Evolutionary conservation across 331 rosid species (phyloP).

Genomic region (Quercus lobata): DNA sequence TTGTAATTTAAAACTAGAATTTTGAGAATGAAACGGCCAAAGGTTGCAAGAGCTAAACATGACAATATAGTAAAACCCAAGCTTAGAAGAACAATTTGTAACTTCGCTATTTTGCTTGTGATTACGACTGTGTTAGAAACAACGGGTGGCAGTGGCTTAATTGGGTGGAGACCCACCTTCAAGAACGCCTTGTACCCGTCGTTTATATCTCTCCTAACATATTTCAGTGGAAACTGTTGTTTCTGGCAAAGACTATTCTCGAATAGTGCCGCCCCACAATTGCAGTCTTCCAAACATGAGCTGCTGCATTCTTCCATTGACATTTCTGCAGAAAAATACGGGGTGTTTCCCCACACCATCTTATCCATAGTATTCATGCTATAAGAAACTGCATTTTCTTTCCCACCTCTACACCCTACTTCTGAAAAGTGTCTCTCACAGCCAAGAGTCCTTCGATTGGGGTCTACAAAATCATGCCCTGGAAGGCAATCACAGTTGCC

Average conservation of each 20-base stretch:
- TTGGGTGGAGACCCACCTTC: background rate
- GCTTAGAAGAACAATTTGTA: background rate
- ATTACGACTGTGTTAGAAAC: background rate
- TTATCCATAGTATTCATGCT: background rate
- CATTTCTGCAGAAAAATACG: background rate
- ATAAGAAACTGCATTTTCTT: background rate
- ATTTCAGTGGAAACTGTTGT: background rate
- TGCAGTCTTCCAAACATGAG: background rate
- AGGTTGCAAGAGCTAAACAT: background rate
- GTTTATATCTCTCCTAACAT: background rate
- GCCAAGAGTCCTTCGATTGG: background rate
- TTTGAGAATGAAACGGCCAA: background rate
- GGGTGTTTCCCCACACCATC: background rate
- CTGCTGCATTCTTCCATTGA: background rate
- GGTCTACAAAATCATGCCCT: constrained; percentile 13
- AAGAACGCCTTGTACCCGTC: background rate
- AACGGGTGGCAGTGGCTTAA: no score
- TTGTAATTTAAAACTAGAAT: no score
- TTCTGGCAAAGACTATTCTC: fast-evolving
- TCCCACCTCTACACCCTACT: background rate
- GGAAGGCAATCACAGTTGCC: constrained; percentile 10
- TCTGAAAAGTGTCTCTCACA: constrained; percentile 8
- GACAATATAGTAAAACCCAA: background rate
- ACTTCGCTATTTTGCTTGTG: background rate
- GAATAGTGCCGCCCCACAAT: background rate